Conservation (phyloP, 305 asterid genomes). For the Withania somnifera region DNA sequence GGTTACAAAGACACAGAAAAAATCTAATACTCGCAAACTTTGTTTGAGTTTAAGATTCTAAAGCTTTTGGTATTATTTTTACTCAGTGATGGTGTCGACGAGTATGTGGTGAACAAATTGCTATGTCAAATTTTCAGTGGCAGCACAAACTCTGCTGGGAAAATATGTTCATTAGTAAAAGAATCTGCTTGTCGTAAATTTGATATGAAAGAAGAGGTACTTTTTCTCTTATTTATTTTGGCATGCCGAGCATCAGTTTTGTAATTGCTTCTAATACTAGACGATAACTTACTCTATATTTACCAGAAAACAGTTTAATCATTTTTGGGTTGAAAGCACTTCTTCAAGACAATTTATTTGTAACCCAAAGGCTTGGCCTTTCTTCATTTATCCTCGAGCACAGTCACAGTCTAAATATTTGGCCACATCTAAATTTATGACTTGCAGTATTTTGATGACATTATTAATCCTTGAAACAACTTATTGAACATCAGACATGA, state of each 20-base stretch:
- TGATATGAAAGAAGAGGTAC: slow-evolving; percentile 98
- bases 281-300: not conserved
- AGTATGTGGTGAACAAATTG: slow-evolving; percentile 70
- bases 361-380: not conserved
- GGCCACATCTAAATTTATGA: not conserved
- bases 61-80: slow-evolving; percentile 1
- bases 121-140: slow-evolving; percentile 58
- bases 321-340: not conserved
- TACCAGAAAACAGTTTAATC: not conserved
- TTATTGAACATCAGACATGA: not conserved
- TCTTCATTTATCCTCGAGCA: not conserved
- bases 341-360: not conserved
- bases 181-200: slow-evolving; percentile 84
- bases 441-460: not conserved
- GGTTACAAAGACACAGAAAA: slow-evolving; percentile 27
- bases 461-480: not conserved
- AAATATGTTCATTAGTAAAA: slow-evolving; percentile 49
- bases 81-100: slow-evolving; percentile 91
- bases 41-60: not conserved
- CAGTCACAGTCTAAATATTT: not conserved
- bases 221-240: slow-evolving; percentile 8
- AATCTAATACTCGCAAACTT: not conserved
- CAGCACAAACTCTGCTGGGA: slow-evolving; percentile 30
- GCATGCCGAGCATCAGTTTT: not conserved
- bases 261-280: not conserved